phyloP scores from a whole-genome alignment of 2,329 filamentous ascomycete species.

The Orbilia quercus region DNA sequence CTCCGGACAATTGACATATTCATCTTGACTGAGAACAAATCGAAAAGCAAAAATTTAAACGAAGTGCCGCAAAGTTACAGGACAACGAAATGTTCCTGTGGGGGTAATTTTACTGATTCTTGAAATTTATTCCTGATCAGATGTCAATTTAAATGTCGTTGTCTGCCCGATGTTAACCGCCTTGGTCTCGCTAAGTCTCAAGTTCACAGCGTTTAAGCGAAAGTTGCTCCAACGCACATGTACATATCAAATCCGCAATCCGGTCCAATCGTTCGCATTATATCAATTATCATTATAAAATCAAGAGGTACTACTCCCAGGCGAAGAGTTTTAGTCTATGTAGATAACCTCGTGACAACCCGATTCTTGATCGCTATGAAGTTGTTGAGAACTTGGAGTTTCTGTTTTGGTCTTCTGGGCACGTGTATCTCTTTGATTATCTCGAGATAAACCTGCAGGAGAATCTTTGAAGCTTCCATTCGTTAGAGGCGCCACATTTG shows the following conservation, averaged over 20 bases:
- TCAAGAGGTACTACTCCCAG: neutral
- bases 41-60: too few relatives aligned
- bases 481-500: neutral
- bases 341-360: slow-evolving; percentile 12
- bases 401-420: neutral
- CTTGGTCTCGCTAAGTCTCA: too few relatives aligned
- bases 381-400: neutral
- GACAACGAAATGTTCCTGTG: too few relatives aligned
- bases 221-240: too few relatives aligned
- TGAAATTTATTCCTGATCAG: too few relatives aligned
- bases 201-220: too few relatives aligned
- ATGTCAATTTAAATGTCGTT: too few relatives aligned
- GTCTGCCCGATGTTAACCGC: neutral
- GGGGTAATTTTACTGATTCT: too few relatives aligned
- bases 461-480: neutral
- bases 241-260: too few relatives aligned
- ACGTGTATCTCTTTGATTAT: neutral
- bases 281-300: neutral
- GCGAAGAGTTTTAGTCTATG: slow-evolving; percentile 13
- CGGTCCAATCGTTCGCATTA: too few relatives aligned
- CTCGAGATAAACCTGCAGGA: neutral
- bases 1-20: slow-evolving; percentile 21
- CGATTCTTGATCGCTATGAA: neutral
- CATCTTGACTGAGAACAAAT: slow-evolving; percentile 16
- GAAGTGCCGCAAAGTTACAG: too few relatives aligned